Conservation (phyloP, 2,329 filamentous ascomycete genomes). For the Ambrosiella beaveri region DNA sequence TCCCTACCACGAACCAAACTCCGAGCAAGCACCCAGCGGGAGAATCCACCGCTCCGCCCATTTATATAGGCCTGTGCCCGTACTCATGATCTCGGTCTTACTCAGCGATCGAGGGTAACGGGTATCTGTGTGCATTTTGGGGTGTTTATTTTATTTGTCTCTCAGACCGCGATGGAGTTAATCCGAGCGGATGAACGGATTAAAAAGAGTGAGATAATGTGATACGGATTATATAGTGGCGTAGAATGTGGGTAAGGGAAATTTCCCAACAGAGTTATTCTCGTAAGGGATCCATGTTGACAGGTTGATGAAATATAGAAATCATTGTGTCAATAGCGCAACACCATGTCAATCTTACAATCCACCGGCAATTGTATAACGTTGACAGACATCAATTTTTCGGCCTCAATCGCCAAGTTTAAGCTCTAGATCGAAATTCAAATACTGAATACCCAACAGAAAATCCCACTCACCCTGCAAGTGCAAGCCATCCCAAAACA, state of each 20-base stretch:
- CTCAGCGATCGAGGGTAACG: neutral
- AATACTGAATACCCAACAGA: neutral
- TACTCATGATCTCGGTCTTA: neutral
- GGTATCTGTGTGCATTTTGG: neutral
- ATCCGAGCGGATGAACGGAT: neutral
- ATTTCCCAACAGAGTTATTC: neutral
- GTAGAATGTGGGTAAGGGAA: neutral
- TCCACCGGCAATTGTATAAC: too few species aligned
- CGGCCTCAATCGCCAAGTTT: too few species aligned
- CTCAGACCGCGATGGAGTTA: neutral
- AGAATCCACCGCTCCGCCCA: constrained; percentile 3
- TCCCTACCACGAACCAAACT: neutral
- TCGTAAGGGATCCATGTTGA: too few species aligned
- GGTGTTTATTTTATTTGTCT: neutral
- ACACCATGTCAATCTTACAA: neutral
- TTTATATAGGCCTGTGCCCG: neutral
- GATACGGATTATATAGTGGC: neutral
- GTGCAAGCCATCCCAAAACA: neutral
- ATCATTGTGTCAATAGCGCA: neutral
- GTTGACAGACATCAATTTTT: too few species aligned
- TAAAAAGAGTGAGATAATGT: neutral
- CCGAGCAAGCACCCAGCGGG: neutral
- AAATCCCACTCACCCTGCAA: neutral
- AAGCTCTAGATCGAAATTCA: neutral
- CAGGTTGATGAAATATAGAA: neutral